A percentile compares a stretch with the other conserved stretches of the same genome.
phyloP scores from a whole-genome alignment of 1,284 basidiomycete species.

The Apiotrichum porosum region DNA sequence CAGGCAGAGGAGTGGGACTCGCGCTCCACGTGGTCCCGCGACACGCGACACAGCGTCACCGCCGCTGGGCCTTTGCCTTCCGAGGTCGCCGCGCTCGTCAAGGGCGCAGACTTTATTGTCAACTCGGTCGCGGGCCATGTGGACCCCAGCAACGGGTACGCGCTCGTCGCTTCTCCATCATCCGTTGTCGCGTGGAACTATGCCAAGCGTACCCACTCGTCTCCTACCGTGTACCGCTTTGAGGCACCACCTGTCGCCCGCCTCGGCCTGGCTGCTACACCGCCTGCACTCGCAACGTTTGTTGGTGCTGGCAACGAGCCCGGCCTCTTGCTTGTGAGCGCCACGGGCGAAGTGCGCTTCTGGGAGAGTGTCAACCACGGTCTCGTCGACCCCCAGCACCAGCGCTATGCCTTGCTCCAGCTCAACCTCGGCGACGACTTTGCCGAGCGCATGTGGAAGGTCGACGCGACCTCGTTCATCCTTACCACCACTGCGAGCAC shows the following conservation, averaged over 20 bases:
- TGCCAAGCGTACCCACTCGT: constrained; percentile 42
- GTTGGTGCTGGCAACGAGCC: constrained; percentile 44
- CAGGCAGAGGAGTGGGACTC: constrained; percentile 19
- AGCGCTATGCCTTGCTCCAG: constrained; percentile 27
- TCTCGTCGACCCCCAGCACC: constrained; percentile 27
- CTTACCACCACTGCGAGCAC: constrained; percentile 43
- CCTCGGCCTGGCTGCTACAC: constrained; percentile 23
- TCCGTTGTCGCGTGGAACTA: constrained; percentile 50
- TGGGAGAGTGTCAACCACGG: constrained; percentile 49
- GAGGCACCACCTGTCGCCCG: constrained; percentile 33
- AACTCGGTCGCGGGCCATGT: constrained; percentile 40
- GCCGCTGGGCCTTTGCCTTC: constrained; percentile 31
- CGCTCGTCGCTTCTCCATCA: constrained; percentile 39
- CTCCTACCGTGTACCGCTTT: constrained; percentile 40
- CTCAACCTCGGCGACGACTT: constrained; percentile 43
- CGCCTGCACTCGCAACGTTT: constrained; percentile 36
- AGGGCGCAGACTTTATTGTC: constrained; percentile 39
- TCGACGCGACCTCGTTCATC: constrained; percentile 40
- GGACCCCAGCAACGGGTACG: constrained; percentile 46
- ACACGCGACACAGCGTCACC: constrained; percentile 29
- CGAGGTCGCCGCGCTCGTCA: constrained; percentile 31
- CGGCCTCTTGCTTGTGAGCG: constrained; percentile 45
- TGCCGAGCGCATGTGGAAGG: constrained; percentile 36
- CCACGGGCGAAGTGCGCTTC: constrained; percentile 45
- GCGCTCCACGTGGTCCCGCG: constrained; percentile 32